phyloP scores from a whole-genome alignment of 2,329 filamentous ascomycete genomes.

The Nectriaceae sp. region DNA sequence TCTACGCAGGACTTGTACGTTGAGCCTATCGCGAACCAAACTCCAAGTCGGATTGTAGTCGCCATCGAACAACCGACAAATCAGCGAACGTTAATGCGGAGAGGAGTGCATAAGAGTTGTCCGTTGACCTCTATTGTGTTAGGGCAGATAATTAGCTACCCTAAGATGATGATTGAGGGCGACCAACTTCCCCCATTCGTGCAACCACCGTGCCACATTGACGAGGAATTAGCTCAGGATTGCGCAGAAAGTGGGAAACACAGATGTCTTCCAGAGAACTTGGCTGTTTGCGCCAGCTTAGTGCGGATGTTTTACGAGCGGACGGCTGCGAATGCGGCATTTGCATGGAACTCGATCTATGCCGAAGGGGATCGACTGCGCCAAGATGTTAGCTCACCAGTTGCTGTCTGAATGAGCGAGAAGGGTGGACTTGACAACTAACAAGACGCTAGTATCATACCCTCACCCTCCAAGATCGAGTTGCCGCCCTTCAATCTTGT shows the following conservation, averaged over 20 bases:
- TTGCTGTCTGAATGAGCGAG: no score
- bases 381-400: no score
- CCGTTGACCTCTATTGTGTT: constrained; percentile 14
- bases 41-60: no score
- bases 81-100: no score
- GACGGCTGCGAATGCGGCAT: constrained; percentile 11
- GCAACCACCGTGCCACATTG: constrained; percentile 10
- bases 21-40: constrained; percentile 10
- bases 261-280: constrained; percentile 12
- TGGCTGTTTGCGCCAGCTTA: constrained; percentile 17
- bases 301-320: constrained; percentile 16
- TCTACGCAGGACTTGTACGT: no score
- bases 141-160: constrained; percentile 19
- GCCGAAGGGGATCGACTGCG: constrained; percentile 10
- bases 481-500: no score
- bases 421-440: no score
- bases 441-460: no score
- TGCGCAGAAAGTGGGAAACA: constrained; percentile 10
- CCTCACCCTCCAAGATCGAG: no score
- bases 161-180: constrained; percentile 18
- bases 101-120: no score
- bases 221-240: constrained; percentile 1
- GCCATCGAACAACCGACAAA: no score
- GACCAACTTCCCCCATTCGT: constrained; percentile 20
- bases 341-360: constrained; percentile 21